Evolutionary conservation across 768 basidiomycete genomes (phyloP).

Genomic region (Crassisporium funariophilum): DNA sequence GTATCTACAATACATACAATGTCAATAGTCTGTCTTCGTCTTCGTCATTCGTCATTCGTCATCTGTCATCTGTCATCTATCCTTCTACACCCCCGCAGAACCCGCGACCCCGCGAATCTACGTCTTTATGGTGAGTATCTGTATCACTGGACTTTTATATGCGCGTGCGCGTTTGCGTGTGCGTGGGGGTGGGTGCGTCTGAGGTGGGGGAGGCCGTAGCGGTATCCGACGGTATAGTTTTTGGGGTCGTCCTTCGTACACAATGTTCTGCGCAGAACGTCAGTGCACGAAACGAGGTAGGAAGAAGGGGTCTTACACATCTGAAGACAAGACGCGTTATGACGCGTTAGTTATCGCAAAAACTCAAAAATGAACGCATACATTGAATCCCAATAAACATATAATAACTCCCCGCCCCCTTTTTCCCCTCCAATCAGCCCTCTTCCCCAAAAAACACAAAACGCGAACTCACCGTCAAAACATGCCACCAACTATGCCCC

Average conservation of each 20-base stretch:
- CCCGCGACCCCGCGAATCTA: too few species aligned
- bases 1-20: too few species aligned
- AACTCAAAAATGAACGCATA: constrained; percentile 26
- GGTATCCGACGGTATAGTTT: constrained; percentile 45
- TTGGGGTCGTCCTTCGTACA: constrained; percentile 61
- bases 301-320: constrained; percentile 46
- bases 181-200: too few species aligned
- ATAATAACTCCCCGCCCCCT: constrained; percentile 54
- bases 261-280: constrained; percentile 42
- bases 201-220: constrained; percentile 54
- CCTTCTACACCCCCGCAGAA: too few species aligned
- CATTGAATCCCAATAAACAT: constrained; percentile 57
- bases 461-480: constrained; percentile 52
- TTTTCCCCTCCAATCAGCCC: background rate
- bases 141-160: too few species aligned
- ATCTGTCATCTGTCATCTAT: too few species aligned
- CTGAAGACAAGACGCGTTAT: constrained; percentile 24
- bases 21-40: too few species aligned
- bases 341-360: background rate
- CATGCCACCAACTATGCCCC: constrained; percentile 79
- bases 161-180: too few species aligned
- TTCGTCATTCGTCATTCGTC: too few species aligned
- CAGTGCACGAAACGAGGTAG: background rate
- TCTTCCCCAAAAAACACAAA: background rate
- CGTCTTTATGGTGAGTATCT: too few species aligned